Evolutionary conservation across 2,329 filamentous ascomycete species (phyloP).

Genomic region (Pyrenochaeta sp.): DNA sequence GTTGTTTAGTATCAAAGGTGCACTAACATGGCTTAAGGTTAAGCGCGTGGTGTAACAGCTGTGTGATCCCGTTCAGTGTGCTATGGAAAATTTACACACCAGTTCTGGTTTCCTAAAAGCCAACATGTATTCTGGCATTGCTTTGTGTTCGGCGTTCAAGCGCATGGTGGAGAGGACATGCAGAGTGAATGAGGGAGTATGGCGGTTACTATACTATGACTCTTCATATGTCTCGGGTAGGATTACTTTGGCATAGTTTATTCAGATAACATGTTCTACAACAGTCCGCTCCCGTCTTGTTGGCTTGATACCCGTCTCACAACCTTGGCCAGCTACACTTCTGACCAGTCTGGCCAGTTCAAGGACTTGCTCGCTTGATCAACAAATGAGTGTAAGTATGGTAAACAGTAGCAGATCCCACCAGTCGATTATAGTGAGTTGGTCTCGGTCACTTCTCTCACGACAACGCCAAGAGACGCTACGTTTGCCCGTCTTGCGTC

Average conservation of each 20-base stretch:
- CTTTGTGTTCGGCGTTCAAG: constrained; percentile 29
- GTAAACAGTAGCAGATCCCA: neutral
- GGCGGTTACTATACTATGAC: constrained; percentile 5
- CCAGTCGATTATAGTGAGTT: neutral
- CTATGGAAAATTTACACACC: neutral
- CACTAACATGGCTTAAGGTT: constrained; percentile 30
- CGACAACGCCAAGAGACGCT: neutral
- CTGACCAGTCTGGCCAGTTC: neutral
- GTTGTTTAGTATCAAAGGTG: neutral
- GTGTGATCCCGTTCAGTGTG: neutral
- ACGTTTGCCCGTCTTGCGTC: neutral
- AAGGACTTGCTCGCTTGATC: neutral
- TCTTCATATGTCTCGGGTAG: constrained; percentile 3
- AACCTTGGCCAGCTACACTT: neutral
- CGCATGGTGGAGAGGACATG: constrained; percentile 8
- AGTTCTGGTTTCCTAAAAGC: neutral
- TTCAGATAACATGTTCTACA: neutral
- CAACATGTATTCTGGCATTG: neutral
- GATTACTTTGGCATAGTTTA: constrained; percentile 5
- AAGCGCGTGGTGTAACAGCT: constrained; percentile 42
- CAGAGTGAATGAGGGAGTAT: constrained; percentile 18
- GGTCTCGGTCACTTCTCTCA: neutral
- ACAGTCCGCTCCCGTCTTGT: constrained; percentile 3
- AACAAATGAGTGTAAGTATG: neutral
- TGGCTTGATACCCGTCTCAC: neutral